Evolutionary conservation across 768 basidiomycete species (phyloP).

Genomic region (Crassisporium funariophilum): DNA sequence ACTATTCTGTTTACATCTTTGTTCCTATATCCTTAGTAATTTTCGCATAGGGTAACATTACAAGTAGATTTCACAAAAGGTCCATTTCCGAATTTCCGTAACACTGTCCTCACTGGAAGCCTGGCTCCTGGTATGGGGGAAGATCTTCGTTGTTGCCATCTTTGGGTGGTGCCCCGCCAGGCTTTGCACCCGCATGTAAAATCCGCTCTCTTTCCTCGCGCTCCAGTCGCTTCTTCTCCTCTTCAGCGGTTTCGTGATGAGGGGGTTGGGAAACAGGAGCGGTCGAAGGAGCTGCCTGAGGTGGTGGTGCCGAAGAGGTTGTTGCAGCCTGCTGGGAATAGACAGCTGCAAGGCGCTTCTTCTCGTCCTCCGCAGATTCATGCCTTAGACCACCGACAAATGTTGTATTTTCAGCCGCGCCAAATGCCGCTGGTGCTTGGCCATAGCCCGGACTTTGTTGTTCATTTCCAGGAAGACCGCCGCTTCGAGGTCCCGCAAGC

Average conservation of each 20-base stretch:
- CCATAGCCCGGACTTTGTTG: constrained; percentile 31
- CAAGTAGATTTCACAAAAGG: background rate
- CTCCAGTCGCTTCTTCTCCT: constrained; percentile 63
- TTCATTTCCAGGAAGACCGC: constrained; percentile 27
- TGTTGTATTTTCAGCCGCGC: too few relatives aligned
- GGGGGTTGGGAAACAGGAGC: constrained; percentile 10
- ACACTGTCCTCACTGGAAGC: constrained; percentile 12
- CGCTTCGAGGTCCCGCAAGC: constrained; percentile 36
- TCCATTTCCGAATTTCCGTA: background rate
- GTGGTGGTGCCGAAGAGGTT: constrained; percentile 5
- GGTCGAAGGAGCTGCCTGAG: constrained; percentile 2
- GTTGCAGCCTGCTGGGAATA: constrained; percentile 34
- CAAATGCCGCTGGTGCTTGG: constrained; percentile 16
- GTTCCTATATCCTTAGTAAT: constrained; percentile 4
- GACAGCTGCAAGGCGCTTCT: constrained; percentile 50
- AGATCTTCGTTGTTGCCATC: constrained; percentile 45
- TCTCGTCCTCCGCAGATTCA: constrained; percentile 66
- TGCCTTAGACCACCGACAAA: constrained; percentile 29
- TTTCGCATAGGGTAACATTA: background rate
- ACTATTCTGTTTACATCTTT: too few relatives aligned
- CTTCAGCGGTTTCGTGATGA: constrained; percentile 53
- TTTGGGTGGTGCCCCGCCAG: constrained; percentile 15
- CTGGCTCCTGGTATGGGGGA: constrained; percentile 50
- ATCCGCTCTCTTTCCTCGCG: constrained; percentile 67
- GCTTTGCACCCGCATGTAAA: constrained; percentile 27